These are phyloP conservation scores for Suillus lakei DNA, from an alignment of 768 basidiomycete species.

Conservation along the genomic window DNA sequence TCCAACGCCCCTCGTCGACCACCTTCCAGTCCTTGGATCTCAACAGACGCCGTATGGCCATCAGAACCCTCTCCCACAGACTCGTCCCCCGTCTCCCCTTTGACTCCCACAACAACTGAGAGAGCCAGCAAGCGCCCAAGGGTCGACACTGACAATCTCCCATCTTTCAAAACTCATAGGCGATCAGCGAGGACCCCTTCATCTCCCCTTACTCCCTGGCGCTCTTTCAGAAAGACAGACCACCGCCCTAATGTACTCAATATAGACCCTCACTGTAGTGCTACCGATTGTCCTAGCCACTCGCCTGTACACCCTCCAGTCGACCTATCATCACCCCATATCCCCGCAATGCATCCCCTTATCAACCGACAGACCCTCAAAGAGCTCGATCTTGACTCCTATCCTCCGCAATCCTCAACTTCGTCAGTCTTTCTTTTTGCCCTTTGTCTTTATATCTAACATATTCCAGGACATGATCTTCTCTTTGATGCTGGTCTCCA, in stretches of 20 bases:
- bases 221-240: constrained; percentile 24
- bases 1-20: constrained; percentile 43
- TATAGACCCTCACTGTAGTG: constrained; percentile 29
- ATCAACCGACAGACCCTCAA: constrained; percentile 85
- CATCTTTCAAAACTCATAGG: constrained; percentile 21
- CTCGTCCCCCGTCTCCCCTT: constrained; percentile 42
- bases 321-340: constrained; percentile 53
- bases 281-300: constrained; percentile 21
- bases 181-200: constrained; percentile 21
- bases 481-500: constrained; percentile 87
- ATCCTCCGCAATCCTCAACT: constrained; percentile 91
- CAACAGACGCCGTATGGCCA: constrained; percentile 43
- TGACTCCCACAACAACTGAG: constrained; percentile 38
- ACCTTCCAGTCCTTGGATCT: constrained; percentile 34
- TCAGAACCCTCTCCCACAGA: constrained; percentile 40
- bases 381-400: constrained; percentile 83
- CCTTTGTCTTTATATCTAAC: constrained; percentile 6
- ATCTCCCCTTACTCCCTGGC: constrained; percentile 34
- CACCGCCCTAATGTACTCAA: constrained; percentile 19
- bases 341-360: constrained; percentile 72
- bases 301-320: constrained; percentile 36
- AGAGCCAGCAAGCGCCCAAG: constrained; percentile 37
- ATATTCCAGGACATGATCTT: constrained; percentile 76
- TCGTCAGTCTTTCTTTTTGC: constrained; percentile 56
- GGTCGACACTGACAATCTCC: constrained; percentile 26